Base-by-base conservation (phyloP, 2,329 filamentous ascomycete species). In the Cadophora sp. region DNA sequence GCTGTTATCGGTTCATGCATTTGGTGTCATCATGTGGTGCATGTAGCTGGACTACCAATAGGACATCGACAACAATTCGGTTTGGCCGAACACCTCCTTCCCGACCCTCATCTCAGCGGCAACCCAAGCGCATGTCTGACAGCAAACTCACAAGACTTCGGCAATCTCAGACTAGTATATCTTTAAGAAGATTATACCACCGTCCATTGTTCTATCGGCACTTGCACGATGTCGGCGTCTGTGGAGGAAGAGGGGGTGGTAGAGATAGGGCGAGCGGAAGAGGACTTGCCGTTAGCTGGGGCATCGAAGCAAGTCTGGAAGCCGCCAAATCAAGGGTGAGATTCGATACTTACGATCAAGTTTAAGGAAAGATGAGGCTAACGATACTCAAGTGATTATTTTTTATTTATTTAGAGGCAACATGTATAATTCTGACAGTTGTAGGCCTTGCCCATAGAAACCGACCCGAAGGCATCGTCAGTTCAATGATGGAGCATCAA, bases 401-500 rank as follows among this genome's bases (percentile, higher is more conserved):
- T 33, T 14, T 14, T 45, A 1, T 8, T 4, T 7, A 13, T 27
- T 14, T 4, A 1, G 11, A 9, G 2, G 27, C 39, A 1, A 30
- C n/a, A 30, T 22, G 24, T 30, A 4, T 18, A 41, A 7, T 7
- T 22, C 50, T 63, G 36, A 63, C 50, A 18, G 0, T 33, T 20
- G 6, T 24, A 63, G 61, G 14, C 16, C 22, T 63, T 8, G 50
- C 33, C 18, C 61, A 55, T 33, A 36, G 50, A 6, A 41, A 53
- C 41, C 61, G 43, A 43, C 33, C 50, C n/a, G 61, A 63, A 22
- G 50, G n/a, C 1, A 48, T 63, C 22, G 61, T 63, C 14, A 55
- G 39, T 16, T 63, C 61, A 1, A 63, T 63, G 61, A 50, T 63
- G 20, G 50, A 24, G 16, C 61, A 63, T 47, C 61, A 63, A n/a